These are phyloP conservation scores for Austroboletus novae-zelandiae DNA, from an alignment of 1,284 basidiomycete genomes.

Conservation along the genomic window DNA sequence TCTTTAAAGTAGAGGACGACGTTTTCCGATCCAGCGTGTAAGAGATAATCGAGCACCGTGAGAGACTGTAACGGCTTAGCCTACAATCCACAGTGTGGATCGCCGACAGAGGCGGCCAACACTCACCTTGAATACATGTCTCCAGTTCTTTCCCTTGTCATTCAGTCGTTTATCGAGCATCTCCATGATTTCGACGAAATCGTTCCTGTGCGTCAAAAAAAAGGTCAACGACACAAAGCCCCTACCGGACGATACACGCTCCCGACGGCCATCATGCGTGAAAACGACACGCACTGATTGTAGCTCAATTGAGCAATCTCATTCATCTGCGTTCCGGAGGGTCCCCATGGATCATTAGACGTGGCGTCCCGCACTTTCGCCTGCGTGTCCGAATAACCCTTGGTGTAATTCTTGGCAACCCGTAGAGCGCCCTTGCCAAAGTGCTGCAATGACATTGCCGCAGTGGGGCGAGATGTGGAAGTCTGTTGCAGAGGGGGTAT, in stretches of 20 bases:
- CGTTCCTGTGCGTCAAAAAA: constrained; percentile 56
- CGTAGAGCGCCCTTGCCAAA: constrained; percentile 80
- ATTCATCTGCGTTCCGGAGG: constrained; percentile 98
- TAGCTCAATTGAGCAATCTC: constrained; percentile 97
- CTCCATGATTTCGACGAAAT: constrained; percentile 99
- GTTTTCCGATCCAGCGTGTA: constrained; percentile 97
- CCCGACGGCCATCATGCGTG: not conserved
- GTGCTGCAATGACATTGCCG: constrained; percentile 52
- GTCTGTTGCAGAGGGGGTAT: constrained; percentile 11
- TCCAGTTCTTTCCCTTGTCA: constrained; percentile 99
- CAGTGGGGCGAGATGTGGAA: not conserved
- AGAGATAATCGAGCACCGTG: constrained; percentile 93
- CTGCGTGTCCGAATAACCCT: constrained; percentile 92
- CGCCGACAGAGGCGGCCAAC: not conserved
- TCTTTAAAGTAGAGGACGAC: constrained; percentile 98
- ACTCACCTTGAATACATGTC: constrained; percentile 96
- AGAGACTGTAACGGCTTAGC: constrained; percentile 62
- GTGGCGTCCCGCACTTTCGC: constrained; percentile 97
- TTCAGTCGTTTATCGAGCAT: constrained; percentile 99
- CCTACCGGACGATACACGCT: not conserved
- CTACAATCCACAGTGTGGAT: not conserved
- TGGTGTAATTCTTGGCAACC: constrained; percentile 93
- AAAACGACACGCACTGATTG: constrained; percentile 76
- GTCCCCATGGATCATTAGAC: constrained; percentile 99
- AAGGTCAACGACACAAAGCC: not conserved